Conservation (phyloP, 441 rosid species). For the Sinapis alba region DNA sequence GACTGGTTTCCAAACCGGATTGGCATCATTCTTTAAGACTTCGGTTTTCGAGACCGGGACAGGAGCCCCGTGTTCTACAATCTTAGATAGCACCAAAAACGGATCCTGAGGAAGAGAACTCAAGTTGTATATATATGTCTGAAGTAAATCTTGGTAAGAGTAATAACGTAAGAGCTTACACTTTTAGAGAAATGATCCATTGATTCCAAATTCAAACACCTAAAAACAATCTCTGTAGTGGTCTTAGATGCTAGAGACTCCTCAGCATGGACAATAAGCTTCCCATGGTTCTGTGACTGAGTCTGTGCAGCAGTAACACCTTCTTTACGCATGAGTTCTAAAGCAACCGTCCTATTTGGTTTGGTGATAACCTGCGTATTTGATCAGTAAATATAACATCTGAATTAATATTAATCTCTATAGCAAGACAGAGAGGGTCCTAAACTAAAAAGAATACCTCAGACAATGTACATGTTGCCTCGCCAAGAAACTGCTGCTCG, state of each 20-base stretch:
- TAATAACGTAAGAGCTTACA: conserved; percentile 51
- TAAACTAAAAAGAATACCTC: conserved; percentile 55
- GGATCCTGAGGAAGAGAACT: conserved; percentile 62
- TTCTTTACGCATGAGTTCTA: conserved; percentile 64
- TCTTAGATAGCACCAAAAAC: conserved; percentile 79
- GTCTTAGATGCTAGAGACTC: conserved; percentile 78
- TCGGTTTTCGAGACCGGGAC: conserved; percentile 90
- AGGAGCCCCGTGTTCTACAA: conserved; percentile 58
- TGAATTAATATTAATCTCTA: background rate
- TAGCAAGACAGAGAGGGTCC: background rate
- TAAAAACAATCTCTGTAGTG: conserved; percentile 65
- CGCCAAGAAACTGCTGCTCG: conserved; percentile 92
- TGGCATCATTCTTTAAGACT: conserved; percentile 74
- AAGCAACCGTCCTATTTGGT: conserved; percentile 57
- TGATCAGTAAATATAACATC: background rate
- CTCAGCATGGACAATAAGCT: conserved; percentile 83
- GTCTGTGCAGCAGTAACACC: conserved; percentile 44
- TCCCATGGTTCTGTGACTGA: conserved; percentile 50
- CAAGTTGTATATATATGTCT: conserved; percentile 1
- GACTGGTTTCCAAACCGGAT: conserved; percentile 79
- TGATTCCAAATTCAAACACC: conserved; percentile 80
- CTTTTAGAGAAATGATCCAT: conserved; percentile 80
- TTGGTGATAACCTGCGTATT: conserved; percentile 70
- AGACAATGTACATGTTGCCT: conserved; percentile 74
- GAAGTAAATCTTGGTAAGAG: background rate